These are phyloP conservation scores for Phytophthora foliorum DNA, from an alignment of 352 stramenopile genomes.

Conservation along the genomic window DNA sequence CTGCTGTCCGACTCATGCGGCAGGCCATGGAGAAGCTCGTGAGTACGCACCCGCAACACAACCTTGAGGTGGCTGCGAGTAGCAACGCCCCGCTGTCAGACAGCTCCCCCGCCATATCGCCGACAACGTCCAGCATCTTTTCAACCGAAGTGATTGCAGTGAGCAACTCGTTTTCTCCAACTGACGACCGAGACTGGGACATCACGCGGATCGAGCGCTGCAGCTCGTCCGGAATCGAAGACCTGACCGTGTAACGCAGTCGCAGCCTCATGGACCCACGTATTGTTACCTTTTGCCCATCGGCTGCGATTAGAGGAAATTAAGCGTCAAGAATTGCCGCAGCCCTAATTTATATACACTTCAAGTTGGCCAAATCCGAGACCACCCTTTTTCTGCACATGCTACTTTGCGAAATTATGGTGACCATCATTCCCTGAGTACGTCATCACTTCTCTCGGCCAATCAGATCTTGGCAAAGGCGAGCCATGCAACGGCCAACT, in stretches of 20 bases:
- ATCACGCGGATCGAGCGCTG: slow-evolving; percentile 43
- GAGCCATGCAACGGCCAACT: slow-evolving; percentile 13
- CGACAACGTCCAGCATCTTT: slow-evolving; percentile 16
- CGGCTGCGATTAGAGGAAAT: not conserved
- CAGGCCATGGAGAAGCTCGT: slow-evolving; percentile 83
- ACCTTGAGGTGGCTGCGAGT: slow-evolving; percentile 61
- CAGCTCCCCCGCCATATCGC: slow-evolving; percentile 18
- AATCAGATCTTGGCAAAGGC: slow-evolving; percentile 9
- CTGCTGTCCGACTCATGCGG: slow-evolving; percentile 71
- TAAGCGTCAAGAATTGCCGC: not conserved
- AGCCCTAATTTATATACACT: too few species aligned
- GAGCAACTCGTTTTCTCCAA: slow-evolving; percentile 25
- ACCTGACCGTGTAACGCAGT: slow-evolving; percentile 53
- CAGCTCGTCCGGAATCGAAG: slow-evolving; percentile 59
- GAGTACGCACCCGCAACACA: slow-evolving; percentile 78
- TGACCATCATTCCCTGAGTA: slow-evolving; percentile 29
- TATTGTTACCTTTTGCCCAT: not conserved
- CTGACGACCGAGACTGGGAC: slow-evolving; percentile 41
- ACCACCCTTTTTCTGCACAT: too few species aligned
- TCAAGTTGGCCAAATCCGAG: too few species aligned
- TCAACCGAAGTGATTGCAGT: slow-evolving; percentile 19
- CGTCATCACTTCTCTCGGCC: slow-evolving; percentile 11
- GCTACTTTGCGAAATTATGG: too few species aligned
- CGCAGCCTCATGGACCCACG: too few species aligned
- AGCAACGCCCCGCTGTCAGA: slow-evolving; percentile 16